Percentiles rank a stretch among this genome's conserved stretches.
phyloP scores from a whole-genome alignment of 257 asterid species.

The Osmanthus fragrans region DNA sequence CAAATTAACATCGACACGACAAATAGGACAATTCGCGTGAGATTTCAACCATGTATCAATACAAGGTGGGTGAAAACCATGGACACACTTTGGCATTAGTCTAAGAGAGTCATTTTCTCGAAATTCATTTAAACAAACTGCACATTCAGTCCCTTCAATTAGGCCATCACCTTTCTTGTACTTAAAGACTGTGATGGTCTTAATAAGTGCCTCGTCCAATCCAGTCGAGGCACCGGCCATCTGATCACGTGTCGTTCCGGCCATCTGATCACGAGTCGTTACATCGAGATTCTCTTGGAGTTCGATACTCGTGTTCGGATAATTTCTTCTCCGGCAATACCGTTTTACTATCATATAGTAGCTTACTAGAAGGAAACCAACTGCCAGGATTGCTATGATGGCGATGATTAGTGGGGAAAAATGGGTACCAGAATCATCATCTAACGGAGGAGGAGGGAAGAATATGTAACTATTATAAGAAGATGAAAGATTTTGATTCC shows the following conservation, averaged over 20 bases:
- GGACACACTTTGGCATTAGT: conserved; percentile 78
- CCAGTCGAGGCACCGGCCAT: conserved; percentile 41
- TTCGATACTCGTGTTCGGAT: conserved; percentile 3
- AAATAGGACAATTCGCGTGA: conserved; percentile 75
- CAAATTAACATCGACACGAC: conserved; percentile 52
- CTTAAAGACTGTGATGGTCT: conserved; percentile 55
- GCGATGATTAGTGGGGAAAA: conserved; percentile 42
- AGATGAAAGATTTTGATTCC: conserved; percentile 31
- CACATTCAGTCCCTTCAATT: conserved; percentile 68
- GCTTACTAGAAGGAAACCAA: conserved; percentile 46
- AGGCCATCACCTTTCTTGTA: conserved; percentile 48
- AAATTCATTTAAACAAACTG: conserved; percentile 75
- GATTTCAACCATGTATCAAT: conserved; percentile 82
- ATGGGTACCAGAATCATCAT: conserved; percentile 6
- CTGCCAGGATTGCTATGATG: conserved; percentile 40
- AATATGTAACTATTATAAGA: conserved; percentile 19
- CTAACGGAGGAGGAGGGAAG: conserved; percentile 37
- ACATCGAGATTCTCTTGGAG: conserved; percentile 20
- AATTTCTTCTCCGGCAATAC: conserved; percentile 49
- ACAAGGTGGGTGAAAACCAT: conserved; percentile 82
- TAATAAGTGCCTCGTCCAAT: conserved; percentile 56
- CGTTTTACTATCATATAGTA: conserved; percentile 52
- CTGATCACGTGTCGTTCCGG: conserved; percentile 27
- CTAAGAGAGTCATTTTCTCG: conserved; percentile 62
- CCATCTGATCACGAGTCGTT: conserved; percentile 35